Base-by-base conservation (phyloP, 306 rosid species). In the Macrotyloma uniflorum region DNA sequence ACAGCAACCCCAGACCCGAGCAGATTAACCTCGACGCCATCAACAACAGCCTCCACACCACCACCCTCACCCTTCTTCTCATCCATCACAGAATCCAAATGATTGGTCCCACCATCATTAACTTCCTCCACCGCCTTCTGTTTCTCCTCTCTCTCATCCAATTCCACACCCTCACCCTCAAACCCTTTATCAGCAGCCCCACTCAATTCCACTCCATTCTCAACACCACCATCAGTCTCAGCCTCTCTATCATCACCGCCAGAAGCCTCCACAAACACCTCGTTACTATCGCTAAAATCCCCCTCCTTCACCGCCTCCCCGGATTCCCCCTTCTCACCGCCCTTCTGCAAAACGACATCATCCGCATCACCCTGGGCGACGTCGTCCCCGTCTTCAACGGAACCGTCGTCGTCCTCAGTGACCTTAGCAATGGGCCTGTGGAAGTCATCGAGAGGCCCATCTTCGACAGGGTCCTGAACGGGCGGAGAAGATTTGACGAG, bases 11-110 rank as follows among this genome's bases (percentile, higher is more conserved):
- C 85, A 46, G 83, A 69, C 38, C 22, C 72, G 66, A 75, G 59
- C 74, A 82, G 3, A 70, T 82, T 53, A 28, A 74, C 87, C 12
- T 74, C 62, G 6, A 82, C 45, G 12, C 58, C 81, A 12, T 83
- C 88, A 72, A 76, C 93, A 63, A 85, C 77, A 2, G 85, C 53
- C 23, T 82, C 87, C 42, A 81, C 87, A 42, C 36, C 82, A 77
- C 69, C 43, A 38, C 13, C 43, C 42, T 36, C 43, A 38, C 36
- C 67, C 7, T 32, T 28, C 40, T 58, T 28, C 40, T 58, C 73
- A 20, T 62, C 84, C 61, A 2, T 63, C 49, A 65, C 78, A 72
- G 83, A 72, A 72, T 70, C 80, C 20, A 24, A 73, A 72, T 58
- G 8, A 65, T 58, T 53, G 38, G 33, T 75, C 19, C 72, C 82